Evolutionary conservation across 768 basidiomycete species (phyloP).

Genomic region (Calvatia gigantea): DNA sequence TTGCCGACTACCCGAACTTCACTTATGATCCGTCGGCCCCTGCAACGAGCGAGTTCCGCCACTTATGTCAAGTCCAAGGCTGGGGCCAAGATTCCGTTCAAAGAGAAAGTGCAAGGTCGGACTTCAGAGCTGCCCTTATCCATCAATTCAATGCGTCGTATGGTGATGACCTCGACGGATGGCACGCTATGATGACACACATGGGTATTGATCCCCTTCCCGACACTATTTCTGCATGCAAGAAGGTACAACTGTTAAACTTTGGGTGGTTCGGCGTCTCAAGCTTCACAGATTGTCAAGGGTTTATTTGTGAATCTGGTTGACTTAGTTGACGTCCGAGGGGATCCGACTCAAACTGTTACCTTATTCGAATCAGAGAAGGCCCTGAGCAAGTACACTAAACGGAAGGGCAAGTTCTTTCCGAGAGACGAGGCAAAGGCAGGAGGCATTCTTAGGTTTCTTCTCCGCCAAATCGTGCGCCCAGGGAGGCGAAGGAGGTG

Average conservation of each 20-base stretch:
- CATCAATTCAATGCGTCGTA: constrained; percentile 13
- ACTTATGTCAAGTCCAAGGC: not conserved
- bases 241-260: constrained; percentile 1
- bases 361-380: not conserved
- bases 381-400: constrained; percentile 13
- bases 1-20: constrained; percentile 3
- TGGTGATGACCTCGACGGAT: constrained; percentile 11
- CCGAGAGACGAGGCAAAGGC: not conserved
- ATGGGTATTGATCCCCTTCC: constrained; percentile 6
- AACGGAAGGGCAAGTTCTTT: not conserved
- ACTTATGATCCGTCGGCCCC: not conserved
- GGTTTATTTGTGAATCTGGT: constrained; percentile 10
- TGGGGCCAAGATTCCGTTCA: not conserved
- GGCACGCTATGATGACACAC: constrained; percentile 11
- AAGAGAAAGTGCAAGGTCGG: not conserved
- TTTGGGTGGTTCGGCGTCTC: too few relatives aligned
- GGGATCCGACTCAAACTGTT: not conserved
- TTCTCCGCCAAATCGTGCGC: constrained; percentile 5
- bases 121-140: constrained; percentile 8
- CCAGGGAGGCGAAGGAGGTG: not conserved
- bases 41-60: constrained; percentile 5
- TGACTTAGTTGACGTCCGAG: constrained; percentile 10
- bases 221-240: not conserved
- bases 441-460: constrained; percentile 6
- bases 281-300: not conserved